A percentile compares a stretch with the other conserved stretches of the same genome.
Evolutionary conservation across 306 rosid genomes (phyloP).

Genomic region (Cucurbita pepo): DNA sequence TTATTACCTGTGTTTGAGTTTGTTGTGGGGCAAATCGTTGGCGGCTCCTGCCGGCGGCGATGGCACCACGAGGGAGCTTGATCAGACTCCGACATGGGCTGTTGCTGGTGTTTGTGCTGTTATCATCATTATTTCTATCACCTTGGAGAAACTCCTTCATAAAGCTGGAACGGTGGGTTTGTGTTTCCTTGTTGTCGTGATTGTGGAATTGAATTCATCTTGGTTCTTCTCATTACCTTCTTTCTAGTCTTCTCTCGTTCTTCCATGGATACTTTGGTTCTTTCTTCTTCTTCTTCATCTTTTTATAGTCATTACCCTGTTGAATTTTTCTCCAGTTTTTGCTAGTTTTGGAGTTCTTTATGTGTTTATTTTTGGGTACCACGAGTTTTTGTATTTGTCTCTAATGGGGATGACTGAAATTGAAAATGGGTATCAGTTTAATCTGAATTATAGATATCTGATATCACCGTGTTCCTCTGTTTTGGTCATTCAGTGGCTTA

Average conservation of each 20-base stretch:
- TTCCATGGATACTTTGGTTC: background rate
- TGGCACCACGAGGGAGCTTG: conserved; percentile 35
- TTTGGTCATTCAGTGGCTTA: conserved; percentile 26
- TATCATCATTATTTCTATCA: conserved; percentile 53
- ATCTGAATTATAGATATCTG: background rate
- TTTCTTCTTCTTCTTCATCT: background rate
- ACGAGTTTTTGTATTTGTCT: background rate
- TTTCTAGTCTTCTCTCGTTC: background rate
- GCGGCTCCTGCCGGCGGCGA: conserved; percentile 25
- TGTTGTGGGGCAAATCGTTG: conserved; percentile 16
- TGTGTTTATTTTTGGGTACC: background rate
- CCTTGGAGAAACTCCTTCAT: conserved; percentile 60
- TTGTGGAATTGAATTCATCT: background rate
- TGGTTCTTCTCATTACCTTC: background rate
- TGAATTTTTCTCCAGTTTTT: background rate
- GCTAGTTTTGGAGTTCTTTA: background rate
- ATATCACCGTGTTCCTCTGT: background rate
- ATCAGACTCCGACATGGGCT: conserved; percentile 90
- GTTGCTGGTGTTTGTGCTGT: conserved; percentile 70
- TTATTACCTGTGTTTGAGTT: background rate
- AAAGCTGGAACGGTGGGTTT: conserved; percentile 51
- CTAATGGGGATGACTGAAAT: background rate
- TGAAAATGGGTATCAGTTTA: background rate
- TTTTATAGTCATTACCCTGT: background rate
- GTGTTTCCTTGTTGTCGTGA: background rate